Evolutionary conservation across 1,284 basidiomycete genomes (phyloP).

Genomic region (Schizophyllum amplum): DNA sequence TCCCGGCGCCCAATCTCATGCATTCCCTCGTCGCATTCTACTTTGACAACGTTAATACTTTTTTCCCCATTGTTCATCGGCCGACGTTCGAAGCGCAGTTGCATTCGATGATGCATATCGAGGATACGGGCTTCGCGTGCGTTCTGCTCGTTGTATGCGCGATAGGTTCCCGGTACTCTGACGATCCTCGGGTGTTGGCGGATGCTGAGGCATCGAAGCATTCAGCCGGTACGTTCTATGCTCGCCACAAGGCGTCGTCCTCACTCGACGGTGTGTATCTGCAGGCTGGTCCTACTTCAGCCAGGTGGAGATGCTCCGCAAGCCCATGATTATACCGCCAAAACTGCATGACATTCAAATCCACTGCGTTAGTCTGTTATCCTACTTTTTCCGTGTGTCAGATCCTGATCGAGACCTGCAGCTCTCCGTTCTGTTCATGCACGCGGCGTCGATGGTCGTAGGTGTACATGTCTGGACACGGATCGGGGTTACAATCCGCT

Average conservation of each 20-base stretch:
- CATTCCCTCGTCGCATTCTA: conserved; percentile 3
- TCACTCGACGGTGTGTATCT: conserved; percentile 20
- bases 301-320: conserved; percentile 5
- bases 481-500: conserved; percentile 43
- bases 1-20: conserved; percentile 3
- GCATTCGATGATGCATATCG: conserved; percentile 30
- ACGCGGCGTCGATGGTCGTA: conserved; percentile 42
- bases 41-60: conserved; percentile 9
- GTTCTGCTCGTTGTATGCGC: conserved; percentile 57
- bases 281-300: conserved; percentile 6
- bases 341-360: conserved; percentile 6
- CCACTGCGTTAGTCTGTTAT: conserved; percentile 2
- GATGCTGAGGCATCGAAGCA: conserved; percentile 25
- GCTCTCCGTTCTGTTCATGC: conserved; percentile 29
- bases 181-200: conserved; percentile 51
- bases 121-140: conserved; percentile 42
- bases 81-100: conserved; percentile 7
- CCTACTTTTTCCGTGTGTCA: background rate
- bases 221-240: conserved; percentile 59
- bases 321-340: background rate
- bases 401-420: conserved; percentile 8
- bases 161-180: conserved; percentile 46
- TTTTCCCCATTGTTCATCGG: conserved; percentile 10
- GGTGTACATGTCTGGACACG: conserved; percentile 38
- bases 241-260: conserved; percentile 44